These are phyloP conservation scores for Phaffia tasmanica DNA, from an alignment of 768 basidiomycete species.

Conservation along the genomic window DNA sequence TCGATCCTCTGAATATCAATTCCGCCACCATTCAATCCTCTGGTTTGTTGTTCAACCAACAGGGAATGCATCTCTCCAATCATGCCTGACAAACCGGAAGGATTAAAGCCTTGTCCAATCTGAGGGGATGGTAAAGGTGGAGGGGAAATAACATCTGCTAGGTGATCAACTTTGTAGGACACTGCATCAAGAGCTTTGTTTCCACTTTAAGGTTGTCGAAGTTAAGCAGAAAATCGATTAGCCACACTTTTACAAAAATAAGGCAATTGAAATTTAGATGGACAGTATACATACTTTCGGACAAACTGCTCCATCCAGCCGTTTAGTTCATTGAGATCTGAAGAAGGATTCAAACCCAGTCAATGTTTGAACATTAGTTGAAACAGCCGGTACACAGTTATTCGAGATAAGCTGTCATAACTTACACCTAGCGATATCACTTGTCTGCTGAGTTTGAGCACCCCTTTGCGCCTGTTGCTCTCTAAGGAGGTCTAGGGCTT, in stretches of 20 bases:
- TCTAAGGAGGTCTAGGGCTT: conserved; percentile 32
- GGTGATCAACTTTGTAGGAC: conserved; percentile 16
- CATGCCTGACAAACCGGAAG: conserved; percentile 6
- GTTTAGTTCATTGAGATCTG: conserved; percentile 28
- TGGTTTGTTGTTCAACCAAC: conserved; percentile 40
- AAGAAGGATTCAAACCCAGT: neutral
- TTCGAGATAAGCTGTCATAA: neutral
- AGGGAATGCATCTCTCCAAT: conserved; percentile 54
- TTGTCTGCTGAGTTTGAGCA: conserved; percentile 36
- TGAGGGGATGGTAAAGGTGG: conserved; percentile 17
- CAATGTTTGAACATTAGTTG: neutral
- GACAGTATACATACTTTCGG: conserved; percentile 44
- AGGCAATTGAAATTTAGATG: too few relatives aligned
- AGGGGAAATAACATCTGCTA: conserved; percentile 18
- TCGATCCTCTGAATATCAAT: conserved; percentile 33
- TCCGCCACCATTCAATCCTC: conserved; percentile 46
- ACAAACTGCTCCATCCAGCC: conserved; percentile 80
- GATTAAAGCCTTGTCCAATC: neutral
- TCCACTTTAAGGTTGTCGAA: neutral
- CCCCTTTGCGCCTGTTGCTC: conserved; percentile 33
- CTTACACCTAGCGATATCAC: conserved; percentile 38
- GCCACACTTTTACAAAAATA: too few relatives aligned
- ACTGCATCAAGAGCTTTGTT: conserved; percentile 16
- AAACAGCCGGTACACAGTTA: neutral
- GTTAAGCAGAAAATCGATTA: too few relatives aligned